phyloP scores from a whole-genome alignment of 805 yeast genomes.

The Dipodascopsis uninucleata region DNA sequence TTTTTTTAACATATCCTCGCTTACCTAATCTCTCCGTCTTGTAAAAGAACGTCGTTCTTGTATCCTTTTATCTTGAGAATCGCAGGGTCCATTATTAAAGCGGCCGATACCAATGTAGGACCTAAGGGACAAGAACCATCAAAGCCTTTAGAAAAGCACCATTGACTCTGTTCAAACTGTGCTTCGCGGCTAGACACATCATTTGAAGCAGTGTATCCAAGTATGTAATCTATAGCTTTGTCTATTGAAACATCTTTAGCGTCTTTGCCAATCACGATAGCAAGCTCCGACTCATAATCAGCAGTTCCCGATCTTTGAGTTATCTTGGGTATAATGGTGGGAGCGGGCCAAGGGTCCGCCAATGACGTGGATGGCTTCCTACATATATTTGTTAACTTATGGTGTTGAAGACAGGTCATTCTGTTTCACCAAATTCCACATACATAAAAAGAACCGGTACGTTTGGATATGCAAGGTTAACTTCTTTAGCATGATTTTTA shows the following conservation, averaged over 20 bases:
- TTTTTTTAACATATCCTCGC: neutral
- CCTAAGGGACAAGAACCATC: constrained; percentile 57
- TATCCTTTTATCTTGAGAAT: constrained; percentile 39
- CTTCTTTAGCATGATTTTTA: constrained; percentile 44
- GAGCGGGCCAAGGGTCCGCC: constrained; percentile 41
- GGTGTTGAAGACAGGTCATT: constrained; percentile 44
- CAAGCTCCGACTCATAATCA: constrained; percentile 54
- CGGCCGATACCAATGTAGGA: constrained; percentile 46
- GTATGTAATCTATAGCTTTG: constrained; percentile 45
- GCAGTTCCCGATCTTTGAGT: constrained; percentile 28
- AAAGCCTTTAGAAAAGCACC: constrained; percentile 49
- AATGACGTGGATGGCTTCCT: neutral
- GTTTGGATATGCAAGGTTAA: constrained; percentile 41
- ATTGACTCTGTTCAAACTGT: constrained; percentile 54
- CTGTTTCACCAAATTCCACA: too few relatives aligned
- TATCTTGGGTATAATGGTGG: constrained; percentile 38
- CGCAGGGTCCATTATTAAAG: constrained; percentile 33
- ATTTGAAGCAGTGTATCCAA: constrained; percentile 53
- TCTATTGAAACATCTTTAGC: constrained; percentile 44
- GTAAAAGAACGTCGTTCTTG: constrained; percentile 49
- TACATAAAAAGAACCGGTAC: constrained; percentile 49
- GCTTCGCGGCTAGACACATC: constrained; percentile 53
- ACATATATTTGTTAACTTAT: constrained; percentile 20
- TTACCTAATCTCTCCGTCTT: constrained; percentile 30
- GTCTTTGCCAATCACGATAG: constrained; percentile 47